Evolutionary conservation across 176 grass and related monocot genomes (phyloP), one percentile per base, ranked within the genome.

Genomic region (Saccharum officinarum): DNA sequence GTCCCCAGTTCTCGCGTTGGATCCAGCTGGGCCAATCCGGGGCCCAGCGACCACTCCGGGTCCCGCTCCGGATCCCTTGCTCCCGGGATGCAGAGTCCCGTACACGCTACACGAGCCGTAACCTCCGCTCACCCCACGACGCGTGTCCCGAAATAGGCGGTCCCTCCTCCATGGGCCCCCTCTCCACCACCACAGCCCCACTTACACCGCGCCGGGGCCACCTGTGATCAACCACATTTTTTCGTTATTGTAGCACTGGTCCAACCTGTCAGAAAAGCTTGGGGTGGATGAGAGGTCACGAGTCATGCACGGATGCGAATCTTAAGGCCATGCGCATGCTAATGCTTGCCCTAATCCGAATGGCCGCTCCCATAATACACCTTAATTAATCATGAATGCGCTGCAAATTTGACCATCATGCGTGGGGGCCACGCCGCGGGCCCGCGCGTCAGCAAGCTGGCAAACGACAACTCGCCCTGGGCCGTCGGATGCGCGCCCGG

Each of bases 401-500:
- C 20, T 6, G 33, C 64, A 10, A 62, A 85, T 81, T 89, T 89
- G 82, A 69, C 42, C 33, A 14, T 31, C n/a, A 10, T n/a, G 31
- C 3, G 22, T 41, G 66, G 8, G 37, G 4, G 12, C 55, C 18
- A 22, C 54, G 18, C 18, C 0, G 2, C 79, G 83, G 80, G 0
- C 87, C 87, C 44, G n/a, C 66, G 38, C 0, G 87, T 66, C 79
- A 90, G 74, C 46, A 25, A 10, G 46, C 2, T 17, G 42, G 71
- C 42, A 92, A 86, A 73, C 87, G 93, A 92, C 90, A 92, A 30
- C 23, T 8, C 73, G 63, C 30, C 69, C 74, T 49, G 41, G 75
- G 67, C 90, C 87, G 84, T 85, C 88, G 87, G 92, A 89, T 94
- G 79, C 69, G 88, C 78, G 75, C 20, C 59, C 28, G 13, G 78